Evolutionary conservation across 2,329 filamentous ascomycete species (phyloP), one percentile per base, ranked within the genome.

Genomic region (Fusarium sp.): DNA sequence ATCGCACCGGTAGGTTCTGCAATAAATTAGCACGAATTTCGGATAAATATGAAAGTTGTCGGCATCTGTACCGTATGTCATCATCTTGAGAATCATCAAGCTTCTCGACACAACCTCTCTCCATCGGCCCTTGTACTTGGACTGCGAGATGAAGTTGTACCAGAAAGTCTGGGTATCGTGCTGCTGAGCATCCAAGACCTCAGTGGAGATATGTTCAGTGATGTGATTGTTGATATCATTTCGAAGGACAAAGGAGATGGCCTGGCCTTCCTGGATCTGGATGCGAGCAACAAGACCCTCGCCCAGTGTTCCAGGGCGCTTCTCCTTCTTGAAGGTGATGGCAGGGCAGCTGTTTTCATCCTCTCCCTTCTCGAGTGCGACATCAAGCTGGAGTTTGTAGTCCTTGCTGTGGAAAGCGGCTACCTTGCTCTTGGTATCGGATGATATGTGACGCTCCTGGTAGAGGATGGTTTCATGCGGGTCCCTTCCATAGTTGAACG

Each of bases 1-100:
- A 95, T 95, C 10, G 93, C 93, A 3, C 93, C 93, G 0, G 93
- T 95, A 0, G 93, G 93, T 78, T 95, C 93, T 84, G 25, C 27
- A 11, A 4, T 15, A 3, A 9, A 17, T 77, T 33, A 79, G 72
- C 11, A 33, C 25, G 5, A 4, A 6, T 33, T 4, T 3, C 12
- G 11, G 11, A 17, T 5, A 9, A 7, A 11, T 0, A 27, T 11
- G 4, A 22, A n/a, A 1, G 9, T 3, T 9, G 4, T 25, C 4
- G 4, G 4, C 1, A 33, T 27, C 12, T 58, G 22, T 68, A 84
- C 82, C 82, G 76, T 92, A 95, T 0, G 93, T 95, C 76, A 95
- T 86, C 82, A 95, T 86, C 81, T 95, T 95, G 52, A 95, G 82
- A 63, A 94, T 90, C 85, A 95, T 89, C 60, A 95, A 83, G 78